A percentile compares a stretch with the other conserved stretches of the same genome.
phyloP scores from a whole-genome alignment of 306 rosid species.

The Citrullus mucosospermus region DNA sequence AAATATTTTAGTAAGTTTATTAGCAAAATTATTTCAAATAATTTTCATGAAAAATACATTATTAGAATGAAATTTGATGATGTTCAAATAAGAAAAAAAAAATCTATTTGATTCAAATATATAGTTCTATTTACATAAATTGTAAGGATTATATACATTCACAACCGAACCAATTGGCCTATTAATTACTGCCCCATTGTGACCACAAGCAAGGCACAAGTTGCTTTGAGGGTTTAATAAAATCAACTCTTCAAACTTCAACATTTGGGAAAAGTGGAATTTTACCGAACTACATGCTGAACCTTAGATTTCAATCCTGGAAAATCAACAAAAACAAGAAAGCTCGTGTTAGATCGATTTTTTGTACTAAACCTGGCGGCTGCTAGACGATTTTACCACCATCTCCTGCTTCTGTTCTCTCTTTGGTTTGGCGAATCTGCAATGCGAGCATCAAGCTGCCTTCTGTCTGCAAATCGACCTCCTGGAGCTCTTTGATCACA shows the following conservation, averaged over 20 bases:
- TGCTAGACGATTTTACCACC: conserved; percentile 70
- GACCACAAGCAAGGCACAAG: background rate
- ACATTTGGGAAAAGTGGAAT: background rate
- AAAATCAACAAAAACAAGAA: conserved; percentile 15
- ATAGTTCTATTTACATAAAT: background rate
- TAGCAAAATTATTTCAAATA: background rate
- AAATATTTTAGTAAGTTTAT: too few species aligned
- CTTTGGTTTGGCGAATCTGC: conserved; percentile 32
- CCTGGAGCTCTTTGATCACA: conserved; percentile 27
- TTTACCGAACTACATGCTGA: background rate
- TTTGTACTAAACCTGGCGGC: background rate
- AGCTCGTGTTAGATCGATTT: conserved; percentile 14
- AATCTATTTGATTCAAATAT: background rate
- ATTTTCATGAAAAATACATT: background rate
- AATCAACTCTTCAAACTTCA: background rate
- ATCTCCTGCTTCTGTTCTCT: conserved; percentile 66
- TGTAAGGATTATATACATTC: background rate
- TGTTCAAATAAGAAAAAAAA: background rate
- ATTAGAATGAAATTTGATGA: background rate
- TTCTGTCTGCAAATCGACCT: conserved; percentile 16
- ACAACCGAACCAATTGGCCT: background rate
- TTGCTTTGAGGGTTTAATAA: background rate
- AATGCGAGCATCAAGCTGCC: conserved; percentile 21
- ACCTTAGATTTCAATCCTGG: background rate
- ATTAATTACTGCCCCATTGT: background rate